Evolutionary conservation across 179 eudicot species (phyloP).

Genomic region (Drosera spatulata): DNA sequence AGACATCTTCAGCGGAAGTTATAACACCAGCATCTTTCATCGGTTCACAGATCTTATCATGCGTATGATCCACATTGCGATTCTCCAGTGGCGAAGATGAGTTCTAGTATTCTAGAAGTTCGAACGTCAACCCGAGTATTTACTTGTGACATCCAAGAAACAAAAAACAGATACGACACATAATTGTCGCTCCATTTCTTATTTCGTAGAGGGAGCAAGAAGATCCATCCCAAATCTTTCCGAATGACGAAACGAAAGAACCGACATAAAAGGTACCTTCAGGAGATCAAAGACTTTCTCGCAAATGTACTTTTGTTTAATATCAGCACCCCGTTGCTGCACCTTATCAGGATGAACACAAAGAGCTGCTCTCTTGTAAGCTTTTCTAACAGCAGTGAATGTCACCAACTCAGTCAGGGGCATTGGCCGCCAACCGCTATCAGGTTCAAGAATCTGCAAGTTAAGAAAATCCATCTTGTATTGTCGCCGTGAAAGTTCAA

Average conservation of each 20-base stretch:
- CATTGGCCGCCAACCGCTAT: conserved; percentile 89
- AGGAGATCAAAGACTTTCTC: conserved; percentile 95
- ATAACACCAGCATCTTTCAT: background rate
- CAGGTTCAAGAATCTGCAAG: conserved; percentile 71
- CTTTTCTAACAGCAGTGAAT: conserved; percentile 77
- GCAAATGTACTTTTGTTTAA: conserved; percentile 88
- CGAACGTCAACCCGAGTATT: background rate
- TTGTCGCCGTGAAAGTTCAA: background rate
- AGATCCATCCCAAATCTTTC: background rate
- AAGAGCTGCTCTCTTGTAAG: conserved; percentile 84
- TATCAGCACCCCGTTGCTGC: conserved; percentile 88
- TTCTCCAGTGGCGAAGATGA: too few relatives aligned
- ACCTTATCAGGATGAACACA: conserved; percentile 97
- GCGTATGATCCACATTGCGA: too few relatives aligned
- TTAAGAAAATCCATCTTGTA: background rate
- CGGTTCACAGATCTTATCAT: background rate
- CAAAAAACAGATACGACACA: background rate
- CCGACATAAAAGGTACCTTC: conserved; percentile 38
- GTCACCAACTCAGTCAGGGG: conserved; percentile 67
- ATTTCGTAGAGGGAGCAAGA: background rate
- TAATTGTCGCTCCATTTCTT: too few relatives aligned
- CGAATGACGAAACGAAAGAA: background rate
- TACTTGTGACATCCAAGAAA: background rate
- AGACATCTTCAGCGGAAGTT: background rate
- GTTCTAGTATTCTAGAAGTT: too few relatives aligned